Evolutionary conservation across 306 rosid species (phyloP).

Genomic region (Comarum palustre): DNA sequence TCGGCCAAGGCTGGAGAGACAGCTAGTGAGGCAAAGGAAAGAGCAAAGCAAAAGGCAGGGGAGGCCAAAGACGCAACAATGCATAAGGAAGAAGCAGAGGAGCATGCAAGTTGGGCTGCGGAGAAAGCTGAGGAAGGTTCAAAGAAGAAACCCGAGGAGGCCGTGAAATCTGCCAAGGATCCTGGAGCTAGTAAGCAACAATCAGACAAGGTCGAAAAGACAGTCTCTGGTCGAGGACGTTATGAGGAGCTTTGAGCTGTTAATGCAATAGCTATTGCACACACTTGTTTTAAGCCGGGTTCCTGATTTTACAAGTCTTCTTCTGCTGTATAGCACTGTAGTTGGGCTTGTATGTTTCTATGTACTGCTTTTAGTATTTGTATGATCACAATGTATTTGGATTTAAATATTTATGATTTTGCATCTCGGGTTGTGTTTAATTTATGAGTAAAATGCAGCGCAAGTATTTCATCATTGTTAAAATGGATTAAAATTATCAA

Average conservation of each 20-base stretch:
- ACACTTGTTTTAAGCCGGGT: background rate
- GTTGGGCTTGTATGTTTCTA: background rate
- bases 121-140: too few relatives aligned
- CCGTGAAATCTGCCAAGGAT: too few relatives aligned
- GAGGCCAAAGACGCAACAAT: too few relatives aligned
- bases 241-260: conserved; percentile 56
- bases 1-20: too few relatives aligned
- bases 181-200: too few relatives aligned
- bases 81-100: too few relatives aligned
- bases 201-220: conserved; percentile 25
- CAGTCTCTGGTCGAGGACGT: conserved; percentile 22
- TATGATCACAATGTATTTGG: background rate
- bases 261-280: background rate
- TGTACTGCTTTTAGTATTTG: background rate
- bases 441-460: too few relatives aligned
- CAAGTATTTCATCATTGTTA: too few relatives aligned
- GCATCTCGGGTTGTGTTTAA: background rate
- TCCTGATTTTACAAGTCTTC: background rate
- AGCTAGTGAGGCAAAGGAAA: conserved; percentile 4
- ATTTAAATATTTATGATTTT: background rate
- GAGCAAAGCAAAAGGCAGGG: conserved; percentile 2
- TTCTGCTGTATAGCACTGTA: background rate
- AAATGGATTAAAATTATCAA: too few relatives aligned
- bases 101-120: too few relatives aligned
- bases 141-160: too few relatives aligned